phyloP scores from a whole-genome alignment of 2,329 filamentous ascomycete species.

The Pyricularia pennisetigena region DNA sequence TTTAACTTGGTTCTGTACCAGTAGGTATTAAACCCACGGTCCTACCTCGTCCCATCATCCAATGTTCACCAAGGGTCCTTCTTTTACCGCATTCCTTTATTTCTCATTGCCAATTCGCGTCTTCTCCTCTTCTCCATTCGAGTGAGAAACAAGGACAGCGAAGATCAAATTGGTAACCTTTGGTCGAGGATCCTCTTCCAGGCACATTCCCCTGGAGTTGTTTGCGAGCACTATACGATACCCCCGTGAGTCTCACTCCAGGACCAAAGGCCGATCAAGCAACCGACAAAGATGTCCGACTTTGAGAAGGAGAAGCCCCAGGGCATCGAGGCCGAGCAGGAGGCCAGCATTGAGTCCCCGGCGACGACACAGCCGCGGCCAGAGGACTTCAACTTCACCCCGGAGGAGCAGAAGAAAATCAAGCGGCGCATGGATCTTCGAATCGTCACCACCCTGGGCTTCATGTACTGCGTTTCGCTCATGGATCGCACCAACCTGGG shows the following conservation, averaged over 20 bases:
- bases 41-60: neutral
- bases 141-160: neutral
- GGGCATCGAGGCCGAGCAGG: neutral
- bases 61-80: neutral
- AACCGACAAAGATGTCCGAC: neutral
- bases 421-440: constrained; percentile 60
- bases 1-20: neutral
- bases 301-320: neutral
- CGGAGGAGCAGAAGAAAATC: constrained; percentile 55
- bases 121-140: neutral
- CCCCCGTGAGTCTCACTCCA: neutral
- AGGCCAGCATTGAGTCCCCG: neutral
- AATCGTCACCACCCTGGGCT: constrained; percentile 49
- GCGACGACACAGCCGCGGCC: constrained; percentile 8
- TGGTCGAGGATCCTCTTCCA: neutral
- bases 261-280: neutral
- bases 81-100: neutral
- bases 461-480: constrained; percentile 64
- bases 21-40: neutral
- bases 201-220: neutral
- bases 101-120: neutral
- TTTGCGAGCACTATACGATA: neutral
- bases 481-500: constrained; percentile 74
- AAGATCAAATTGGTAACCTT: neutral
- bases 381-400: constrained; percentile 38